Evolutionary conservation across 495 filamentous ascomycete genomes (phyloP).

Genomic region (Rusavskia elegans): DNA sequence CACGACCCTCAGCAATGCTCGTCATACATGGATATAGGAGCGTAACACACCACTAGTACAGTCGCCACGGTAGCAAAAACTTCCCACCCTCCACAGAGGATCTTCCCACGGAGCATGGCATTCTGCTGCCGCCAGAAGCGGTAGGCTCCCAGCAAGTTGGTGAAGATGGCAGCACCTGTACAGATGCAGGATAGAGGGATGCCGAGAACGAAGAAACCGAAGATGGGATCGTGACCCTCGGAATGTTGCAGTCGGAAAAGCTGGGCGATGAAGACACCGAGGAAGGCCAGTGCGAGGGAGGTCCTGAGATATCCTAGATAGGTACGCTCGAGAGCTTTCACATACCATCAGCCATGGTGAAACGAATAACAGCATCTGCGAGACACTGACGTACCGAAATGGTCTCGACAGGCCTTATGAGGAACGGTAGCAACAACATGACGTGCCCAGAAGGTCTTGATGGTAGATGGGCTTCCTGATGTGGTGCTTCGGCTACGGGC

Average conservation of each 20-base stretch:
- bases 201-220: conserved; percentile 48
- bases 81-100: conserved; percentile 54
- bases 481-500: no score
- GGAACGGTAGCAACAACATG: conserved; percentile 10
- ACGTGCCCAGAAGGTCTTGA: conserved; percentile 8
- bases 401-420: conserved; percentile 12
- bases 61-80: conserved; percentile 36
- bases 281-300: conserved; percentile 50
- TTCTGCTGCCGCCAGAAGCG: conserved; percentile 57
- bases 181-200: conserved; percentile 47
- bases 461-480: not conserved
- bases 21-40: not conserved
- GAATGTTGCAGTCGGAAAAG: conserved; percentile 50
- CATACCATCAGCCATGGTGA: not conserved
- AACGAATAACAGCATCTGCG: not conserved
- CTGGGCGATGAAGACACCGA: conserved; percentile 50
- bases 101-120: conserved; percentile 47
- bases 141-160: conserved; percentile 40
- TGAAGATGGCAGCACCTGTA: conserved; percentile 39
- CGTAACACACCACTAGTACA: conserved; percentile 25
- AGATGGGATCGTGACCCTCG: conserved; percentile 17
- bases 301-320: conserved; percentile 31
- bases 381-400: conserved; percentile 9
- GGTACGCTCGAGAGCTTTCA: conserved; percentile 61
- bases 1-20: not conserved